phyloP scores from a whole-genome alignment of 148 eudicot species.

The Talinum fruticosum region DNA sequence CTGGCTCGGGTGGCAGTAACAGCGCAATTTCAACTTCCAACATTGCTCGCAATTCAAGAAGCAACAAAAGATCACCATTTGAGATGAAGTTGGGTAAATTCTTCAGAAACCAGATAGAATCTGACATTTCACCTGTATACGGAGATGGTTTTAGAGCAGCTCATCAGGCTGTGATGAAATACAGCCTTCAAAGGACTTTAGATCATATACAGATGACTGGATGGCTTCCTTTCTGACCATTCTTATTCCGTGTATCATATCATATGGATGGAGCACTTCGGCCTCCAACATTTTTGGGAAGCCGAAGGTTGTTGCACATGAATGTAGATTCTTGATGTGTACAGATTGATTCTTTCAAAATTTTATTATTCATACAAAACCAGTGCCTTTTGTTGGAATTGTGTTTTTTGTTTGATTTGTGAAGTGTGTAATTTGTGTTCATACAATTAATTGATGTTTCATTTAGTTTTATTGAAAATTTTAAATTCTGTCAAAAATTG shows the following conservation, averaged over 20 bases:
- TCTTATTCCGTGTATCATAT: neutral
- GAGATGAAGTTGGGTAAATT: conserved; percentile 67
- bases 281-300: neutral
- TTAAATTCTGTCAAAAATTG: no score
- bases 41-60: conserved; percentile 33
- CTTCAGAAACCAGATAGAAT: conserved; percentile 76
- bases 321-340: conserved; percentile 11
- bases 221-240: conserved; percentile 50
- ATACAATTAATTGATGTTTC: no score
- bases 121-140: conserved; percentile 67
- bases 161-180: conserved; percentile 57
- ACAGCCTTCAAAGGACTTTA: conserved; percentile 57
- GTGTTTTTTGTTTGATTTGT: neutral
- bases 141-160: conserved; percentile 81
- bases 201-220: conserved; percentile 65
- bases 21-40: conserved; percentile 36
- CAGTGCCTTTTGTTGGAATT: neutral
- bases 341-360: conserved; percentile 17
- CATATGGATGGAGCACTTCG: no score
- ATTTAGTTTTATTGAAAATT: no score
- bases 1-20: conserved; percentile 35
- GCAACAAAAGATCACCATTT: conserved; percentile 51
- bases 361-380: conserved; percentile 9
- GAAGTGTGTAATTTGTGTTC: neutral
- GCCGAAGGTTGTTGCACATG: conserved; percentile 6